Conservation (phyloP, 2,329 filamentous ascomycete species). For the Cytospora paraplurivora region DNA sequence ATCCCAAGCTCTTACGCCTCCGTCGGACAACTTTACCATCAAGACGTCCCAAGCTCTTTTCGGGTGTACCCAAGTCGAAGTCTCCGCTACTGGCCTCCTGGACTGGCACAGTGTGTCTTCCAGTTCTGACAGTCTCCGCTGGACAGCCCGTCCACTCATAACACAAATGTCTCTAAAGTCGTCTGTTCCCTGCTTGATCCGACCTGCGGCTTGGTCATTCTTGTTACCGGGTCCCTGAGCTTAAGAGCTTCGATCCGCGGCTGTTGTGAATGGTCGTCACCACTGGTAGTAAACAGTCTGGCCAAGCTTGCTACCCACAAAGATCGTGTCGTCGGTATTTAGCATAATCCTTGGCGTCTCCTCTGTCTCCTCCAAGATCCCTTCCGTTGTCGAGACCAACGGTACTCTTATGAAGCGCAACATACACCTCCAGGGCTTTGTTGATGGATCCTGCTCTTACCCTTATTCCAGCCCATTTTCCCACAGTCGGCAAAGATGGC, state of each 20-base stretch:
- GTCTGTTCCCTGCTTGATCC: not conserved
- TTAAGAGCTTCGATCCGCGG: not conserved
- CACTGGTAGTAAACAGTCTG: not conserved
- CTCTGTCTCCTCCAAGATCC: not conserved
- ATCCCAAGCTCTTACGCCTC: not conserved
- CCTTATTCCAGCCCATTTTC: constrained; percentile 10
- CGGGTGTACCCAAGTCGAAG: not conserved
- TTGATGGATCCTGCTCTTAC: not conserved
- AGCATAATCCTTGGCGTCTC: not conserved
- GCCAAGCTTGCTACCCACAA: not conserved
- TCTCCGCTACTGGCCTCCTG: not conserved
- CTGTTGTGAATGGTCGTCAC: not conserved
- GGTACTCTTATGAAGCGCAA: not conserved
- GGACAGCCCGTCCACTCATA: not conserved
- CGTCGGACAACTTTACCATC: not conserved
- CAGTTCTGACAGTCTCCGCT: not conserved
- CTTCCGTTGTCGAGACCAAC: not conserved
- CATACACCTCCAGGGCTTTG: not conserved
- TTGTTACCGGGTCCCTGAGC: not conserved
- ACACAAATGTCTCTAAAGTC: not conserved
- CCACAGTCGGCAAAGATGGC: too few relatives aligned
- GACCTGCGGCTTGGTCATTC: constrained; percentile 5
- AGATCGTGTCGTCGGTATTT: not conserved
- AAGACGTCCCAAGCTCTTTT: not conserved
- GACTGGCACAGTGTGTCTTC: too few relatives aligned